Evolutionary conservation across 805 yeast species (phyloP).

Genomic region (Isabelozyma gotoi): DNA sequence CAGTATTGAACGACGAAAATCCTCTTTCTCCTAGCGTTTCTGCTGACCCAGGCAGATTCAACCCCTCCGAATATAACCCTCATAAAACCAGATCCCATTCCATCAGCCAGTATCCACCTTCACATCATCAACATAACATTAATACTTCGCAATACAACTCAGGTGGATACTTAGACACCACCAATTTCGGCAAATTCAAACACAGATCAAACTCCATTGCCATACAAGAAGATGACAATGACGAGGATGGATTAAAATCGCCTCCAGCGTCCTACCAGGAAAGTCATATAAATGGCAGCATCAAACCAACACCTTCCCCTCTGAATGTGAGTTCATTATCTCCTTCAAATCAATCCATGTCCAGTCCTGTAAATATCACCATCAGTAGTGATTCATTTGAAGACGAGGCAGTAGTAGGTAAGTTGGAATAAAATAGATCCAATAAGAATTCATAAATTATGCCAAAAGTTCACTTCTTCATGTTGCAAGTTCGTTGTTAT

Average conservation of each 20-base stretch:
- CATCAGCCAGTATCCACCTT: conserved; percentile 47
- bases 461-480: neutral
- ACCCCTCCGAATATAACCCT: neutral
- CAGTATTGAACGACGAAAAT: conserved; percentile 11
- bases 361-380: conserved; percentile 1
- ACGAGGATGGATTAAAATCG: conserved; percentile 12
- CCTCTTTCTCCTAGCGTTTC: conserved; percentile 12
- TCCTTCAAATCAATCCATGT: neutral
- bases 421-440: conserved; percentile 23
- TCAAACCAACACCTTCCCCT: neutral
- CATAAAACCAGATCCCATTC: conserved; percentile 35
- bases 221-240: conserved; percentile 5
- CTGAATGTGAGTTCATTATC: neutral
- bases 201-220: conserved; percentile 11
- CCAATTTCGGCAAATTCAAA: neutral
- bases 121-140: conserved; percentile 12
- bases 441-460: neutral
- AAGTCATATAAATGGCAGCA: too few relatives aligned
- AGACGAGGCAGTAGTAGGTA: conserved; percentile 36
- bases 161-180: conserved; percentile 34
- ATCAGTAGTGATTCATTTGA: neutral
- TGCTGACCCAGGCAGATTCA: conserved; percentile 8
- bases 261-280: conserved; percentile 13
- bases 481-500: too few relatives aligned
- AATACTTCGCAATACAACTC: conserved; percentile 11